Percentiles rank a stretch among this genome's conserved stretches.
Conservation (phyloP, 2,329 filamentous ascomycete genomes). For the Trichoderma citrinoviride region DNA sequence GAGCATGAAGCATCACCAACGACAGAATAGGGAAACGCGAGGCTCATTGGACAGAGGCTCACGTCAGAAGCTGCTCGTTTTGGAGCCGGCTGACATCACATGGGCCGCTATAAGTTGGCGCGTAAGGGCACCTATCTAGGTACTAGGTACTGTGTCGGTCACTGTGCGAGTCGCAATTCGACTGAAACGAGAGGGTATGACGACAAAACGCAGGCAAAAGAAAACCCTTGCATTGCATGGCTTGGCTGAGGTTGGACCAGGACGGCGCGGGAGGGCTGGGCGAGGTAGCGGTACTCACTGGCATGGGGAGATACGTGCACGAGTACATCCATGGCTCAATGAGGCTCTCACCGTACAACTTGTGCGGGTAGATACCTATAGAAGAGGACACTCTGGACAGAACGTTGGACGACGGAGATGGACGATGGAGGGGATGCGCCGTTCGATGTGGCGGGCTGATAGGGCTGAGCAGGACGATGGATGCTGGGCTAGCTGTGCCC, state of each 20-base stretch:
- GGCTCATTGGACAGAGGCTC: conserved; percentile 16
- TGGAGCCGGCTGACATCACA: conserved; percentile 15
- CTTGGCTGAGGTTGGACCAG: not conserved
- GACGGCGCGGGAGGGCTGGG: not conserved
- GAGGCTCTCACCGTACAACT: too few relatives aligned
- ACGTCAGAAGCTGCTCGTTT: not conserved
- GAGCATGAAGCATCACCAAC: not conserved
- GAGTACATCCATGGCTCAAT: too few relatives aligned
- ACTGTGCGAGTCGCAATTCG: not conserved
- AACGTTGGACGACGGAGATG: too few relatives aligned
- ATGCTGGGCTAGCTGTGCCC: too few relatives aligned
- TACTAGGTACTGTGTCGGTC: not conserved
- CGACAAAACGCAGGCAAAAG: not conserved
- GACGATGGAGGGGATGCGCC: not conserved
- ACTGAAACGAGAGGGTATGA: not conserved
- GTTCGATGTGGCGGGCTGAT: not conserved
- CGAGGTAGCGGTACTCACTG: too few relatives aligned
- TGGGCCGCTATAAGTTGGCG: conserved; percentile 5
- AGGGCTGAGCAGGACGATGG: not conserved
- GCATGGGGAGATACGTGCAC: too few relatives aligned
- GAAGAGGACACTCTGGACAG: too few relatives aligned
- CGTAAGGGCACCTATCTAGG: not conserved
- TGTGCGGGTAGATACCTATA: too few relatives aligned
- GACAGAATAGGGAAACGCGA: not conserved
- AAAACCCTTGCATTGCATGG: not conserved